These are phyloP conservation scores for Melastoma candidum DNA, from an alignment of 441 rosid species.

Conservation along the genomic window DNA sequence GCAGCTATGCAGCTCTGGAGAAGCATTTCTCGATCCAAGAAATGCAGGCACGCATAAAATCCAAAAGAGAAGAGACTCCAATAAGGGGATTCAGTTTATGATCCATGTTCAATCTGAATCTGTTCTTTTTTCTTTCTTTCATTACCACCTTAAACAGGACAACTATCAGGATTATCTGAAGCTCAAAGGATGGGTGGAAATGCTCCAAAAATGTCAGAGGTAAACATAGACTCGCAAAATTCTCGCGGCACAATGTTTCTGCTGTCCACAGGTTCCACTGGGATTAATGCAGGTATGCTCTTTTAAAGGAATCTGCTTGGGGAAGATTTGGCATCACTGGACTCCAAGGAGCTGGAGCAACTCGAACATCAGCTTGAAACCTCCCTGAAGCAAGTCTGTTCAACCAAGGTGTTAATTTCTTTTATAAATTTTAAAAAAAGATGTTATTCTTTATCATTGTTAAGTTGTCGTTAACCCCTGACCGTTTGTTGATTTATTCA, in stretches of 20 bases:
- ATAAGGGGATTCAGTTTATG: neutral
- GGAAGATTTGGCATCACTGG: conserved; percentile 39
- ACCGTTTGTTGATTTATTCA: too few relatives aligned
- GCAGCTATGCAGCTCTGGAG: conserved; percentile 40
- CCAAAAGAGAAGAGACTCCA: too few relatives aligned
- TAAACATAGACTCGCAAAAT: conserved; percentile 4
- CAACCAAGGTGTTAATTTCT: conserved; percentile 31
- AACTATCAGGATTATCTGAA: conserved; percentile 43
- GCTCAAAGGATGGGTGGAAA: conserved; percentile 44
- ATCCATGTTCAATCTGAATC: neutral
- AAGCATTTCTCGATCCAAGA: conserved; percentile 34
- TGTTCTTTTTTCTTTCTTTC: conserved; percentile 2
- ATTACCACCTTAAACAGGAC: conserved; percentile 21
- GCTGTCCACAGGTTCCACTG: too few relatives aligned
- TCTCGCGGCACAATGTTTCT: too few relatives aligned
- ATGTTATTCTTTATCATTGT: too few relatives aligned
- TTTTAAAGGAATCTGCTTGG: conserved; percentile 41
- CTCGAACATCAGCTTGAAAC: conserved; percentile 46
- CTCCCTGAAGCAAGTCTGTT: conserved; percentile 42
- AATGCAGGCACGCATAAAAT: conserved; percentile 28
- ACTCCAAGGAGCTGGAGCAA: conserved; percentile 36
- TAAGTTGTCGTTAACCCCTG: too few relatives aligned
- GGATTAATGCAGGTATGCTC: neutral
- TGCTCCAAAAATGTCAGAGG: conserved; percentile 48
- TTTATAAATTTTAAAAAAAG: too few relatives aligned